These are phyloP conservation scores for Xylaria sp. DNA, from an alignment of 2,329 filamentous ascomycete species.

Conservation along the genomic window DNA sequence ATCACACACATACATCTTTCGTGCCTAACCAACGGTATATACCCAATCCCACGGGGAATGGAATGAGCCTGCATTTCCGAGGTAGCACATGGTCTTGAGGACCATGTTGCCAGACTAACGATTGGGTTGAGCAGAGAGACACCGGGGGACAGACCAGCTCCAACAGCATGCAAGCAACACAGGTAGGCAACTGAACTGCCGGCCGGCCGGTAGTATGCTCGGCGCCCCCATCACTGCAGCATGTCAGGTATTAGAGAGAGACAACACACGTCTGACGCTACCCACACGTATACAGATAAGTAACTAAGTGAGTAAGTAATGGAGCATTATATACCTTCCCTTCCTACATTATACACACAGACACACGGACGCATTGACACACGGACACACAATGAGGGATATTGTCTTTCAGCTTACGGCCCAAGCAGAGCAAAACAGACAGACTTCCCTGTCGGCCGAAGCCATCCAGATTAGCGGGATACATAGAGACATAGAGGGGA, in stretches of 20 bases:
- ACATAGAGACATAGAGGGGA: background rate
- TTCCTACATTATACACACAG: conserved; percentile 12
- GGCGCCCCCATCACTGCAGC: conserved; percentile 33
- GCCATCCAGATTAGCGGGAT: conserved; percentile 15
- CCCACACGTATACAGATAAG: conserved; percentile 19
- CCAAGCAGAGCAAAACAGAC: background rate
- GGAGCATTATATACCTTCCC: background rate
- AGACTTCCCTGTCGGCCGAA: conserved; percentile 2
- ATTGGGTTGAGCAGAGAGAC: conserved; percentile 1
- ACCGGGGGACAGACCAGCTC: conserved; percentile 13
- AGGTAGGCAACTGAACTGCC: conserved; percentile 31
- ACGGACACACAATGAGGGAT: conserved; percentile 13
- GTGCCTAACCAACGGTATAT: conserved; percentile 3
- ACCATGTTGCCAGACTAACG: conserved; percentile 4
- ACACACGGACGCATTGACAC: conserved; percentile 11
- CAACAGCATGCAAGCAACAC: conserved; percentile 27
- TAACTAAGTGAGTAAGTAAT: no score
- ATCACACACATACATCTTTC: background rate
- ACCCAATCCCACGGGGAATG: conserved; percentile 10
- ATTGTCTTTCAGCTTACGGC: conserved; percentile 22
- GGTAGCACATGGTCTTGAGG: conserved; percentile 19
- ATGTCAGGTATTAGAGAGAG: conserved; percentile 16
- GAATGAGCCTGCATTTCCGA: conserved; percentile 18
- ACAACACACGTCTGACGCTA: conserved; percentile 17
- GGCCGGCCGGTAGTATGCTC: conserved; percentile 36